Conservation (phyloP, 345 rosid species). For the Lagerstroemia speciosa region DNA sequence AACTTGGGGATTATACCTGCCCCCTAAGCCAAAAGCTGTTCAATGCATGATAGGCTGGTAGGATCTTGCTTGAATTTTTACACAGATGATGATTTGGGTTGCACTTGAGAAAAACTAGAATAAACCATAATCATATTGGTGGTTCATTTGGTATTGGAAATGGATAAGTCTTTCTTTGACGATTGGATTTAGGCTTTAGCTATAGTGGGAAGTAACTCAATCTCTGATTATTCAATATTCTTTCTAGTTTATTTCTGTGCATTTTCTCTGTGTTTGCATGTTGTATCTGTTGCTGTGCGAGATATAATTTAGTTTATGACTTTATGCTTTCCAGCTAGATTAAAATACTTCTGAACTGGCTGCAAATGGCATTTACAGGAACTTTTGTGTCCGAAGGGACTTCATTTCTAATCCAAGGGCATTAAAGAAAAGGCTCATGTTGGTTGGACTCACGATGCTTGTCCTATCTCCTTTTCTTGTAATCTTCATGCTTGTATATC, state of each 20-base stretch:
- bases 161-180: neutral
- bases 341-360: neutral
- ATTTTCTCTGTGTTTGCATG: neutral
- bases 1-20: neutral
- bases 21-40: neutral
- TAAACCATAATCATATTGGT: neutral
- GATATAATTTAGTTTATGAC: neutral
- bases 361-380: conserved; percentile 40
- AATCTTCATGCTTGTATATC: conserved; percentile 91
- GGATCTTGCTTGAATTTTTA: neutral
- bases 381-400: conserved; percentile 79
- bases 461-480: conserved; percentile 92
- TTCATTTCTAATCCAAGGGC: conserved; percentile 74
- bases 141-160: neutral
- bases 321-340: neutral
- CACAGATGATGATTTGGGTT: neutral
- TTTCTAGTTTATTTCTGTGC: conserved; percentile 12
- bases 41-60: neutral
- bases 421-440: conserved; percentile 72
- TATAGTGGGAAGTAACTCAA: neutral
- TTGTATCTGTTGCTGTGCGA: neutral
- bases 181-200: neutral
- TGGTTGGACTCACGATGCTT: conserved; percentile 83
- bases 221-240: neutral
- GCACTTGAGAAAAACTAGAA: neutral